Conservation (phyloP, 495 filamentous ascomycete species). For the Chlorociboria aeruginascens region DNA sequence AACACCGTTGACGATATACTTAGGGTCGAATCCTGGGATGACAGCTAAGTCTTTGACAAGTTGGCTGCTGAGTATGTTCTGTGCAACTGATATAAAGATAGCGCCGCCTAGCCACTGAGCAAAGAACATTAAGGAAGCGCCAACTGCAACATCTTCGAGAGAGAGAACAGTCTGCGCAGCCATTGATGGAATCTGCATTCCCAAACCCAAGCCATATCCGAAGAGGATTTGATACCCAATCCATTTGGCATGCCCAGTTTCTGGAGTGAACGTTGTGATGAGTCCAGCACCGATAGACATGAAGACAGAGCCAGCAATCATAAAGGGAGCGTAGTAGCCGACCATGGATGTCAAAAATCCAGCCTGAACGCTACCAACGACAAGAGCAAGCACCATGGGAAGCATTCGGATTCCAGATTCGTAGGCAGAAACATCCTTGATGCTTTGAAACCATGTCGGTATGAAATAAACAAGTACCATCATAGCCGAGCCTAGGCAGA, state of each 20-base stretch:
- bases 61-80: slow-evolving; percentile 22
- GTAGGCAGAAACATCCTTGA: slow-evolving; percentile 56
- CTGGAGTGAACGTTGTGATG: slow-evolving; percentile 46
- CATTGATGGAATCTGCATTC: slow-evolving; percentile 42
- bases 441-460: slow-evolving; percentile 83
- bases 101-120: slow-evolving; percentile 45
- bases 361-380: slow-evolving; percentile 45
- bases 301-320: slow-evolving; percentile 48
- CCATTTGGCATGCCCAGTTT: slow-evolving; percentile 48
- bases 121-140: slow-evolving; percentile 44
- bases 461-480: slow-evolving; percentile 58
- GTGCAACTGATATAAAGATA: slow-evolving; percentile 43
- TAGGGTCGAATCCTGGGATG: slow-evolving; percentile 14
- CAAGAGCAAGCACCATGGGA: slow-evolving; percentile 54
- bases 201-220: slow-evolving; percentile 45
- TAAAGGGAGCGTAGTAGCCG: slow-evolving; percentile 71
- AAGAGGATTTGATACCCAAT: slow-evolving; percentile 54
- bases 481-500: slow-evolving; percentile 48
- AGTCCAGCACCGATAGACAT: slow-evolving; percentile 58
- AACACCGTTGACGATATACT: slow-evolving; percentile 20
- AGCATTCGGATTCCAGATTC: slow-evolving; percentile 67
- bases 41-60: slow-evolving; percentile 9
- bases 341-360: slow-evolving; percentile 47
- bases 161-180: slow-evolving; percentile 40
- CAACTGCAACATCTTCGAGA: slow-evolving; percentile 38